A percentile compares a stretch with the other conserved stretches of the same genome.
Conservation (phyloP, 192 early-diverging fungal species). For the Chytriomyces confervae region DNA sequence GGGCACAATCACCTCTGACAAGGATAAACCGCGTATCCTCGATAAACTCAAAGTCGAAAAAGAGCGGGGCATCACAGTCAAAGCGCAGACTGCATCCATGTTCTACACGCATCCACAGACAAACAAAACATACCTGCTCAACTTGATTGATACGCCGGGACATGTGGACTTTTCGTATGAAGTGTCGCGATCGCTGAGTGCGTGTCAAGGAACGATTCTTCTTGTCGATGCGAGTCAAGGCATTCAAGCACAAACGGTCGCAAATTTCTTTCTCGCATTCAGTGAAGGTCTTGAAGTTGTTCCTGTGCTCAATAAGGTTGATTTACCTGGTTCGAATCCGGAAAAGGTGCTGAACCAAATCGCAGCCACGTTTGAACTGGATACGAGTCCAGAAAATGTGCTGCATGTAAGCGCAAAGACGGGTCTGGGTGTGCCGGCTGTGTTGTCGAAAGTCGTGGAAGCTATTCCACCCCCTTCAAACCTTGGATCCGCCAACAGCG, state of each 20-base stretch:
- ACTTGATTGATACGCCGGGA: constrained; percentile 94
- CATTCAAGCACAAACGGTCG: constrained; percentile 97
- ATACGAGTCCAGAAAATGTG: constrained; percentile 47
- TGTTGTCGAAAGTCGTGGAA: constrained; percentile 14
- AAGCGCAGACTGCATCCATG: constrained; percentile 97
- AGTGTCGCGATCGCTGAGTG: constrained; percentile 89
- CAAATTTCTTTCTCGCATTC: constrained; percentile 95
- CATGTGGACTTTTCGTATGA: constrained; percentile 94
- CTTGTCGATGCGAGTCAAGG: constrained; percentile 95
- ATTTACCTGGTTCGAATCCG: constrained; percentile 87
- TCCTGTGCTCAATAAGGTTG: constrained; percentile 93
- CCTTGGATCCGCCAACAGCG: constrained; percentile 42
- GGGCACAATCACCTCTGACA: constrained; percentile 75
- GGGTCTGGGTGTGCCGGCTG: constrained; percentile 46
- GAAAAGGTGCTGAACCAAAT: constrained; percentile 80
- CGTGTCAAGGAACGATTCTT: constrained; percentile 88
- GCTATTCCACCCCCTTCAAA: constrained; percentile 19
- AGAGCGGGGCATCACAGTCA: constrained; percentile 97
- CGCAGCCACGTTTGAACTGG: constrained; percentile 85
- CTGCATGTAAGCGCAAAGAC: constrained; percentile 87
- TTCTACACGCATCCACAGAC: constrained; percentile 81
- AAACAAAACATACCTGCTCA: constrained; percentile 79
- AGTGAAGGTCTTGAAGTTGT: constrained; percentile 83
- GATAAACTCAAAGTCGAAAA: constrained; percentile 96
- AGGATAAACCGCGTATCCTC: constrained; percentile 85